phyloP scores from a whole-genome alignment of 208 protist genomes.

The Borovskyia barvae region DNA sequence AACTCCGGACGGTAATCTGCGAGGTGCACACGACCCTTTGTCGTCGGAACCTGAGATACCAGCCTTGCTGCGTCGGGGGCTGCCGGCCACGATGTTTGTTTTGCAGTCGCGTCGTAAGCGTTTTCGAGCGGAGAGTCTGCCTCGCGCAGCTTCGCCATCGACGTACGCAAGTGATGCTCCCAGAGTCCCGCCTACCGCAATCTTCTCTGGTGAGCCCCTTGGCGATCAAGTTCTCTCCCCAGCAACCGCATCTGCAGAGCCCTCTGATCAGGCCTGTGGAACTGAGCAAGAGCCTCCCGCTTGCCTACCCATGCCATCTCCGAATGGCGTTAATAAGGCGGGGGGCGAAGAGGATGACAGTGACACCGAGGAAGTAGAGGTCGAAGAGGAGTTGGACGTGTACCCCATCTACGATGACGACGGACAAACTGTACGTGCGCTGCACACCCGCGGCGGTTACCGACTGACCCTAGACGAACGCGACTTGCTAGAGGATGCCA shows the following conservation, averaged over 20 bases:
- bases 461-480: slow-evolving; percentile 65
- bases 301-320: too few species aligned
- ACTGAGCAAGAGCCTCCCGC: too few species aligned
- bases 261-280: too few species aligned
- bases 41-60: neutral
- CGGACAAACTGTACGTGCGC: slow-evolving; percentile 41
- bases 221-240: neutral
- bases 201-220: too few species aligned
- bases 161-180: neutral
- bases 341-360: neutral
- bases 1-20: neutral
- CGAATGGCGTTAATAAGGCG: neutral
- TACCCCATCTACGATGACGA: slow-evolving; percentile 44
- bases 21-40: neutral
- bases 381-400: slow-evolving; percentile 18
- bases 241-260: neutral
- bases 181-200: too few species aligned
- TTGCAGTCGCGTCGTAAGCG: slow-evolving; percentile 26
- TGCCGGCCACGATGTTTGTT: slow-evolving; percentile 19
- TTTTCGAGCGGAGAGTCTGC: slow-evolving; percentile 1
- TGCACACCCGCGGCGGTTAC: slow-evolving; percentile 57
- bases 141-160: neutral
- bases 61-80: slow-evolving; percentile 15
- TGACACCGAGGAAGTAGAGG: slow-evolving; percentile 8
- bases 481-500: slow-evolving; percentile 36